phyloP scores from a whole-genome alignment of 345 rosid species.

The Moricandia arvensis region DNA sequence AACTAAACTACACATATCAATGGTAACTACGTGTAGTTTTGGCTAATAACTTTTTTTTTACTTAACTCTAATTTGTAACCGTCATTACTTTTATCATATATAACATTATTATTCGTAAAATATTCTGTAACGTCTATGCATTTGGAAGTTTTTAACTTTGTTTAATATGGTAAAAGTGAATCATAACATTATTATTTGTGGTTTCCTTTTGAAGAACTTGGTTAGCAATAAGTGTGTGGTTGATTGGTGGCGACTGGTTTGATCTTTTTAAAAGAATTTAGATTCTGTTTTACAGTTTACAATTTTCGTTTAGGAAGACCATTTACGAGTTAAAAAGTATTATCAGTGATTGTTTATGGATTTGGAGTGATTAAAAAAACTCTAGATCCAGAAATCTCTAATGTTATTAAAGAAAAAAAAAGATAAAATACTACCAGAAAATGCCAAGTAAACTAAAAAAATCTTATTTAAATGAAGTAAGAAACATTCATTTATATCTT shows the following conservation, averaged over 20 bases:
- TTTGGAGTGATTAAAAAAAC: background rate
- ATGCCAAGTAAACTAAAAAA: conserved; percentile 20
- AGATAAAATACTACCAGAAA: conserved; percentile 5
- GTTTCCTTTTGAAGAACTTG: background rate
- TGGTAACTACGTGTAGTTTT: background rate
- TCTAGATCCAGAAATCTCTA: background rate
- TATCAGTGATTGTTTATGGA: background rate
- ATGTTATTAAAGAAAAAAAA: background rate
- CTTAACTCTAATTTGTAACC: conserved; percentile 24
- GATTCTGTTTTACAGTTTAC: background rate
- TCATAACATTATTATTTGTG: background rate
- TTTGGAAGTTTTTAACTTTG: background rate
- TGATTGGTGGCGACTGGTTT: background rate
- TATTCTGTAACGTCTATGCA: conserved; percentile 5
- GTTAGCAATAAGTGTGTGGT: background rate
- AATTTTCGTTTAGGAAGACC: background rate
- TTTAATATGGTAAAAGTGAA: background rate
- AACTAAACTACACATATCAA: background rate
- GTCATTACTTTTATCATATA: background rate
- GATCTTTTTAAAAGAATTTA: background rate
- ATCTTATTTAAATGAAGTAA: conserved; percentile 21
- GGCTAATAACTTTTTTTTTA: background rate
- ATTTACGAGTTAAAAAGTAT: background rate
- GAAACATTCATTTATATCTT: conserved; percentile 28
- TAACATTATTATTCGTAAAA: background rate